Conservation (phyloP, 108 stramenopile species). For the Nitzschia sp. region DNA sequence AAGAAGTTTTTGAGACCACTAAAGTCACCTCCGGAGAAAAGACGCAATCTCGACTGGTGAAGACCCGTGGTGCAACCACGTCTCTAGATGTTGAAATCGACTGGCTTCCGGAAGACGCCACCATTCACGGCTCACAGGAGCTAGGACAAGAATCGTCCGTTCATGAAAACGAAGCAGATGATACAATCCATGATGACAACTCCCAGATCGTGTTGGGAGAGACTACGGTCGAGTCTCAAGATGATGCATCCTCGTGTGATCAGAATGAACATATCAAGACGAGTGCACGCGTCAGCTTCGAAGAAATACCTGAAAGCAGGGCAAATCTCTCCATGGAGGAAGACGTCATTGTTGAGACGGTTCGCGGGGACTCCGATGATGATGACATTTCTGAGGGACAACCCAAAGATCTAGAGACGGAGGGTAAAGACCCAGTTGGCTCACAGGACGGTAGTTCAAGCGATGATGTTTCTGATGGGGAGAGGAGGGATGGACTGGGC, state of each 20-base stretch:
- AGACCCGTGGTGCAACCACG: neutral
- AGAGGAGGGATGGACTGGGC: conserved; percentile 8
- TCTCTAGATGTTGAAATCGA: neutral
- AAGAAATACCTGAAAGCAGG: too few relatives aligned
- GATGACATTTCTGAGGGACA: neutral
- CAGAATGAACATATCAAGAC: neutral
- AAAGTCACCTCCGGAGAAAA: neutral
- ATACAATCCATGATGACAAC: neutral
- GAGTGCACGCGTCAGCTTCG: neutral
- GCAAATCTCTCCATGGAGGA: neutral
- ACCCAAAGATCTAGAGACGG: neutral
- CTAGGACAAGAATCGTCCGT: neutral
- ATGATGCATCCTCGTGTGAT: too few relatives aligned
- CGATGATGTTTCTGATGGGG: neutral
- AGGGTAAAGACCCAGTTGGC: neutral
- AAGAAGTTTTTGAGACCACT: too few relatives aligned
- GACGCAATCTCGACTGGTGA: neutral
- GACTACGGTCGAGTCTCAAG: neutral
- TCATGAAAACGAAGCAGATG: neutral
- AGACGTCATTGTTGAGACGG: neutral
- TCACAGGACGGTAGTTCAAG: neutral
- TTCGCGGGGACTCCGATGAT: conserved; percentile 6
- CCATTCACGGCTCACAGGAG: neutral
- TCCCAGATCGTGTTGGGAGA: neutral
- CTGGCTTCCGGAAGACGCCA: neutral